Evolutionary conservation across 2,329 filamentous ascomycete species (phyloP), one percentile per base, ranked within the genome.

Genomic region (Aspergillus arachidicola): DNA sequence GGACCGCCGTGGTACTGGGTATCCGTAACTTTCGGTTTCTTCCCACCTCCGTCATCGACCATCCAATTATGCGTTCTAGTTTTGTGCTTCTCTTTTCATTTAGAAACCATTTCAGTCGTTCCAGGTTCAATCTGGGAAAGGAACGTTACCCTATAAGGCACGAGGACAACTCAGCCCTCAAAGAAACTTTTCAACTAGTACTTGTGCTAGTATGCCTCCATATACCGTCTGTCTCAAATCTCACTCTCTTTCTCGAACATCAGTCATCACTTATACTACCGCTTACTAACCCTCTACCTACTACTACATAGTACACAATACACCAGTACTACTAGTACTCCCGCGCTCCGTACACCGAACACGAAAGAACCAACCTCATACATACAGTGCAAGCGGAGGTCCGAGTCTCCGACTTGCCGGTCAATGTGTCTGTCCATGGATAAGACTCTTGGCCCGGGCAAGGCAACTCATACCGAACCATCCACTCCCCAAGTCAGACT

Each of bases 371-470:
- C 16, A 16, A 6, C 1, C 32, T 11, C n/a, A 21, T 12, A 7
- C 23, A 9, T n/a, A 5, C 4, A 26, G 32, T 38, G 6, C n/a
- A 26, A 38, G 28, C 51, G 51, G 51, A 55, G 51, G 34, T 38
- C 51, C 51, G 51, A 38, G 34, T 10, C n/a, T 55, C 51, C 51
- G 51, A 38, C n/a, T 9, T 55, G 21, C 51, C 51, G 51, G 51
- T 2, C 12, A 41, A 55, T 51, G 12, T 28, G 16, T 26, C 14
- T 14, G 46, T 30, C 48, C 48, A 51, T 32, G 28, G 16, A 51
- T 50, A 48, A 14, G 26, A 19, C 16, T 50, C 46, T 50, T 50
- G 46, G 46, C 23, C 4, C 14, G 14, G 45, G 23, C 45, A 19
- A 26, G 34, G 23, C 45, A 48, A 9, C 12, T 23, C 21, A 26